Evolutionary conservation across 345 rosid species (phyloP).

Genomic region (Brassica carinata): DNA sequence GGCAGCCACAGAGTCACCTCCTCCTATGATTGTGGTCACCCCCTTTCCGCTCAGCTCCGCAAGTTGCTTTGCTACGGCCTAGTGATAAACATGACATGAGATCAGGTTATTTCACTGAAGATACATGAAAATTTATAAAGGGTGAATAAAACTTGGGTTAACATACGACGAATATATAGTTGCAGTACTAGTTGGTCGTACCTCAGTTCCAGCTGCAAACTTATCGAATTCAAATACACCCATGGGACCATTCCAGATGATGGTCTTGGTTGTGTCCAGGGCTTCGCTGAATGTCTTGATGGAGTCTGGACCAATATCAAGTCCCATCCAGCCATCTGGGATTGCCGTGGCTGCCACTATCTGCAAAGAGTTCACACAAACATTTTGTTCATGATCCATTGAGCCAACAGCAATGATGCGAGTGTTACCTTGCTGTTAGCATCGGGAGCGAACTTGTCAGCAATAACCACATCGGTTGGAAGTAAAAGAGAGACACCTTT

Average conservation of each 20-base stretch:
- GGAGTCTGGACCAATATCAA: conserved; percentile 82
- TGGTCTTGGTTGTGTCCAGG: conserved; percentile 76
- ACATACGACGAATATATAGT: no score
- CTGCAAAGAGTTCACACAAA: conserved; percentile 59
- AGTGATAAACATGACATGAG: conserved; percentile 34
- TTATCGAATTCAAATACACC: conserved; percentile 93
- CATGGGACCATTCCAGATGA: conserved; percentile 99
- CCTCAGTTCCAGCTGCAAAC: conserved; percentile 91
- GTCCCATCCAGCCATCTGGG: conserved; percentile 98
- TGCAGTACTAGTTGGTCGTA: background rate
- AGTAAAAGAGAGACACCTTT: no score
- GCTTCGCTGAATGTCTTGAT: conserved; percentile 75
- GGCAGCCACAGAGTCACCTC: no score
- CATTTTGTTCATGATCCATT: no score
- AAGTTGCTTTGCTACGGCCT: conserved; percentile 93
- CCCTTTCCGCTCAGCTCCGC: conserved; percentile 61
- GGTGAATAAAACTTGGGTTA: background rate
- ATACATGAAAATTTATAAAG: no score
- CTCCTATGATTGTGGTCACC: no score
- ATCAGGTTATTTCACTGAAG: background rate
- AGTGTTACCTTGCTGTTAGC: no score
- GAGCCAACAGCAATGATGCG: no score
- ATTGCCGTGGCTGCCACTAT: conserved; percentile 72
- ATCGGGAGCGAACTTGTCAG: no score
- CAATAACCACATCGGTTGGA: no score